Base-by-base conservation (phyloP, 2,329 filamentous ascomycete species). In the Penicillium sp. region DNA sequence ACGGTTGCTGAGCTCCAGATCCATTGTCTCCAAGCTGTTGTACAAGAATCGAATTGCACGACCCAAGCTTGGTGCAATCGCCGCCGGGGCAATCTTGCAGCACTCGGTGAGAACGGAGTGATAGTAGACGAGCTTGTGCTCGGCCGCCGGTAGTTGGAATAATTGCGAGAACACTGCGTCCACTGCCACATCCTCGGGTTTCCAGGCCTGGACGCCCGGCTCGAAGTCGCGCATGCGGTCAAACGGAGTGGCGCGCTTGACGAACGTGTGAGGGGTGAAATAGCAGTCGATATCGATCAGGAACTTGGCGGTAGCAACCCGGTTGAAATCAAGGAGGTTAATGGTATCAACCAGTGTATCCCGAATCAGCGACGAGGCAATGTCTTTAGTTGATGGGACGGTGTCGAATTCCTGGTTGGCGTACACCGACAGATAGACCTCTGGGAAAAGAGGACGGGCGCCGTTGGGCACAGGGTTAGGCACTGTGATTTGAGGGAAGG, bases 111-210 rank as follows among this genome's bases (percentile, higher is more conserved):
- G 82, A 2, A 97, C 84, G 0, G 91, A 87, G 71, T 99, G 93
- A 69, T 96, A 99, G 72, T 95, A 99, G 9, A 99, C 89, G 1
- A 95, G 78, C 72, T 96, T 96, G 73, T 95, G 90, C 71, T 95
- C 89, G 0, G 93, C 83, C 3, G 77, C 79, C 3, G 93, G 93
- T 31, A 99, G 80, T 68, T 89, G 87, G 66, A 95, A 88, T 35
- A 99, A 78, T 70, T 97, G 92, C 1, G 91, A 95, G 70, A 99
- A 99, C 49, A 97, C 89, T 4, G 92, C 90, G 69, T 99, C 93
- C n/a, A 99, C 89, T 3, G 88, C 88, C 50, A 97, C 87, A 71
- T 99, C 93, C 73, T 99, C 93, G 0, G 93, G 90, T 71, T 99
- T 99, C 92, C 93, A 99, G 0, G 89, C 91, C 12, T 87, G 82